A percentile compares a stretch with the other conserved stretches of the same genome.
These are phyloP conservation scores for Bruguiera hainesii DNA, from an alignment of 441 rosid genomes.

Conservation along the genomic window DNA sequence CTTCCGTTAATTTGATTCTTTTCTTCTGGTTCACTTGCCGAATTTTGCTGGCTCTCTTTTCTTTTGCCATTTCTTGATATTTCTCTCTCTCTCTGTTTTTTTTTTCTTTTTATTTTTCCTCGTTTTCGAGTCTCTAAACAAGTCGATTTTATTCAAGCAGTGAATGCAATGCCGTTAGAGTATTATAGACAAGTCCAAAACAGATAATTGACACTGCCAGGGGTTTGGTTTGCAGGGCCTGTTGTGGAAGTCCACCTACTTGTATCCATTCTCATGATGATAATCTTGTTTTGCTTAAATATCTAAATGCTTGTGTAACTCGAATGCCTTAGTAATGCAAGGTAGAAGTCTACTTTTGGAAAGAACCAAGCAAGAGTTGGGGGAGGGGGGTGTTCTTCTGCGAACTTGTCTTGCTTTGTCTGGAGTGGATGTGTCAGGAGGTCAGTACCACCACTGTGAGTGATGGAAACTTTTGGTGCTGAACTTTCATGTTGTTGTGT, in stretches of 20 bases:
- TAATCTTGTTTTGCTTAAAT: conserved; percentile 12
- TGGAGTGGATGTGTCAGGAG: conserved; percentile 33
- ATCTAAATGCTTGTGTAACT: not conserved
- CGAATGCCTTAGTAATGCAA: conserved; percentile 42
- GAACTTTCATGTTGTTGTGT: conserved; percentile 9
- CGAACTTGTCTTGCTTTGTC: conserved; percentile 28
- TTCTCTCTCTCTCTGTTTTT: not conserved
- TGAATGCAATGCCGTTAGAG: not conserved
- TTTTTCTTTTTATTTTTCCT: not conserved
- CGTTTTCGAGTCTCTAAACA: not conserved
- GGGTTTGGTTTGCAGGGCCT: conserved; percentile 45
- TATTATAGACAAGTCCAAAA: too few species aligned
- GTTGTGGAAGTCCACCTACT: conserved; percentile 59
- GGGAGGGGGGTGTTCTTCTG: conserved; percentile 31
- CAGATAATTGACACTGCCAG: conserved; percentile 5
- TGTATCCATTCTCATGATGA: conserved; percentile 53
- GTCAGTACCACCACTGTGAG: conserved; percentile 22
- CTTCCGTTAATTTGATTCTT: not conserved
- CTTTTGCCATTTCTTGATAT: not conserved
- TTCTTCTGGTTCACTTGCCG: not conserved
- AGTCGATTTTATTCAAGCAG: not conserved
- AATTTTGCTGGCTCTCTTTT: not conserved
- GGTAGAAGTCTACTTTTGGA: conserved; percentile 52
- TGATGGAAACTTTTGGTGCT: not conserved
- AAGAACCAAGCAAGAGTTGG: conserved; percentile 35